Percentiles rank a stretch among this genome's conserved stretches.
These are phyloP conservation scores for Corylus avellana DNA, from an alignment of 306 rosid species.

Conservation along the genomic window DNA sequence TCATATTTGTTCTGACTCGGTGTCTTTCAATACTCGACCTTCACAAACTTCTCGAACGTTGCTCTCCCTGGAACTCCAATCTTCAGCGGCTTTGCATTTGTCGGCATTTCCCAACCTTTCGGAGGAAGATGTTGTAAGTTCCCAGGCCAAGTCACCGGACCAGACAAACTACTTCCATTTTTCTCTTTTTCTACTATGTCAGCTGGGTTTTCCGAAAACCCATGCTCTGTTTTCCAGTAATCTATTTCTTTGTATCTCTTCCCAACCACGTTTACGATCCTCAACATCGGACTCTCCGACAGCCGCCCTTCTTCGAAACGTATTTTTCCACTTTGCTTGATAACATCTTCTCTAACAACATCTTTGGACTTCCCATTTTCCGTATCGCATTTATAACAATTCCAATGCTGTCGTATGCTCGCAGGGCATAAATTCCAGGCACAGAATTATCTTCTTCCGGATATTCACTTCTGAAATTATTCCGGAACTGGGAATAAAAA, in stretches of 20 bases:
- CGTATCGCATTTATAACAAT: conserved; percentile 45
- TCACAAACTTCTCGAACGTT: conserved; percentile 58
- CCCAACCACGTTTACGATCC: conserved; percentile 57
- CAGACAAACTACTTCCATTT: conserved; percentile 16
- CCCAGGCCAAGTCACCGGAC: conserved; percentile 71
- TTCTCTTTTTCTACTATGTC: conserved; percentile 5
- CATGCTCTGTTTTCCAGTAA: conserved; percentile 48
- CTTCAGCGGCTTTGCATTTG: conserved; percentile 41
- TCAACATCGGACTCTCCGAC: conserved; percentile 31
- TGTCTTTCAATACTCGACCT: conserved; percentile 34
- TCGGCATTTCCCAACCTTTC: conserved; percentile 69
- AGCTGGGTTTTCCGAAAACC: conserved; percentile 32
- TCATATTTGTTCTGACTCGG: conserved; percentile 12
- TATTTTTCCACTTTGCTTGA: conserved; percentile 56
- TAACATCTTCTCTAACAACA: conserved; percentile 23
- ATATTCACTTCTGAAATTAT: conserved; percentile 30
- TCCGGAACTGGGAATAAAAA: conserved; percentile 41
- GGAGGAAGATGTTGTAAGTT: conserved; percentile 32
- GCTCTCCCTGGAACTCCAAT: conserved; percentile 71
- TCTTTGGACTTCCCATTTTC: conserved; percentile 23
- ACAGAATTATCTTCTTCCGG: conserved; percentile 46
- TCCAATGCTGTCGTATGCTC: conserved; percentile 62
- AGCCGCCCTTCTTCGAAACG: conserved; percentile 43
- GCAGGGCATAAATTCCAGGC: conserved; percentile 57
- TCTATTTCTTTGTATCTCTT: conserved; percentile 52